Evolutionary conservation across 2,329 filamentous ascomycete genomes (phyloP).

Genomic region (Colletotrichum sp.): DNA sequence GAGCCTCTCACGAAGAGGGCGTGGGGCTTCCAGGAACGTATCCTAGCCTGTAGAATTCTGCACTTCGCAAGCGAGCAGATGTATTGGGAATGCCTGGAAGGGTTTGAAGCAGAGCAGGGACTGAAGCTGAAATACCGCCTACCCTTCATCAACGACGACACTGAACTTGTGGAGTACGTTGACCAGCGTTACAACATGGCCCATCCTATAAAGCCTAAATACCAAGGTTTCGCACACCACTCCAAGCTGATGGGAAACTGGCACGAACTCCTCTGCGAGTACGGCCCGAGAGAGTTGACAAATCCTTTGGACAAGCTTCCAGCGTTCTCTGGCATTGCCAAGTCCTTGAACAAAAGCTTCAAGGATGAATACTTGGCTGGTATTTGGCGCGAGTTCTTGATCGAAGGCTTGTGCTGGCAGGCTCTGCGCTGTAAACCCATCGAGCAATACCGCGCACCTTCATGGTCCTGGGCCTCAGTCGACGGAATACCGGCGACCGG

Average conservation of each 20-base stretch:
- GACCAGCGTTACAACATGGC: background rate
- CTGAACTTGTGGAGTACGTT: background rate
- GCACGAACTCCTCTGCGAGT: background rate
- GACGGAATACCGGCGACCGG: background rate
- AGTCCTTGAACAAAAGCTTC: slow-evolving; percentile 22
- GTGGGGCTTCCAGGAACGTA: slow-evolving; percentile 34
- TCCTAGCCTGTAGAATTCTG: slow-evolving; percentile 28
- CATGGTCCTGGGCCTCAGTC: slow-evolving; percentile 14
- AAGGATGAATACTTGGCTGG: slow-evolving; percentile 30
- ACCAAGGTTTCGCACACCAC: background rate
- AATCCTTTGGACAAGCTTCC: slow-evolving; percentile 28
- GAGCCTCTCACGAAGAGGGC: slow-evolving; percentile 22
- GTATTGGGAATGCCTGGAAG: slow-evolving; percentile 16
- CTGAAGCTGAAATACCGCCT: background rate
- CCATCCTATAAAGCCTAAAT: background rate
- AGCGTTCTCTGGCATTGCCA: slow-evolving; percentile 32
- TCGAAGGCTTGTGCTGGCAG: slow-evolving; percentile 6
- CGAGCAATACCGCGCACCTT: slow-evolving; percentile 6
- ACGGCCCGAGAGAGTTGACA: slow-evolving; percentile 19
- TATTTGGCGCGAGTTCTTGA: slow-evolving; percentile 25
- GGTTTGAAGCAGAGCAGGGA: background rate
- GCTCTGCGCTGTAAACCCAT: background rate
- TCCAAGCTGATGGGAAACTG: background rate
- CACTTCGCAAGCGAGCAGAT: slow-evolving; percentile 24
- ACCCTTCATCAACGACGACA: background rate